A percentile compares a stretch with the other conserved stretches of the same genome.
Conservation (phyloP, 352 stramenopile species). For the Thalassiosira mediterranea region DNA sequence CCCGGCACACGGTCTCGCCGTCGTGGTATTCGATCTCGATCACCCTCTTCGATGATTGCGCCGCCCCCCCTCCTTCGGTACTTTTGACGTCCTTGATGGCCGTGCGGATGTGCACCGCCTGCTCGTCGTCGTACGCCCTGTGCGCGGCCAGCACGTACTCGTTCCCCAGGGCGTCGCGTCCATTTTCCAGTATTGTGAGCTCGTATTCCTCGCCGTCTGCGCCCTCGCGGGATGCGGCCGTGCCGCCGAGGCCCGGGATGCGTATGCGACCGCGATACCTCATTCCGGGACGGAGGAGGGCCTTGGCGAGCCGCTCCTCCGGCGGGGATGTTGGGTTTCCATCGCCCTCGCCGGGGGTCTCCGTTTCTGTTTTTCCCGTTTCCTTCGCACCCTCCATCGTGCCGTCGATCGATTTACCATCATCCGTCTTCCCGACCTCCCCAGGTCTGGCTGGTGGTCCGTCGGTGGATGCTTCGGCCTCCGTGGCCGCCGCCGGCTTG, state of each 20-base stretch:
- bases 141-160: constrained; percentile 31
- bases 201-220: constrained; percentile 15
- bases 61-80: not conserved
- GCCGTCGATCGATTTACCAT: not conserved
- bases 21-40: constrained; percentile 41
- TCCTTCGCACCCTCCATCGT: not conserved
- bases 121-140: constrained; percentile 37
- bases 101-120: constrained; percentile 24
- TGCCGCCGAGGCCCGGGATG: constrained; percentile 22
- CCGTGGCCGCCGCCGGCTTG: not conserved
- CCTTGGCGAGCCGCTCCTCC: constrained; percentile 1
- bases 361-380: not conserved
- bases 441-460: not conserved
- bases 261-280: constrained; percentile 29
- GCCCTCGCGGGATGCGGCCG: no score
- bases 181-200: constrained; percentile 18
- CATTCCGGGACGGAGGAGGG: constrained; percentile 36
- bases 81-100: not conserved
- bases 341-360: not conserved
- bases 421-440: not conserved
- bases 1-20: constrained; percentile 40
- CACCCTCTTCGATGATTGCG: not conserved
- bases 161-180: constrained; percentile 30
- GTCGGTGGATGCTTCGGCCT: not conserved
- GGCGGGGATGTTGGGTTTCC: not conserved